A percentile compares a stretch with the other conserved stretches of the same genome.
Conservation (phyloP, 352 stramenopile genomes). For the Phytophthora brassicae region DNA sequence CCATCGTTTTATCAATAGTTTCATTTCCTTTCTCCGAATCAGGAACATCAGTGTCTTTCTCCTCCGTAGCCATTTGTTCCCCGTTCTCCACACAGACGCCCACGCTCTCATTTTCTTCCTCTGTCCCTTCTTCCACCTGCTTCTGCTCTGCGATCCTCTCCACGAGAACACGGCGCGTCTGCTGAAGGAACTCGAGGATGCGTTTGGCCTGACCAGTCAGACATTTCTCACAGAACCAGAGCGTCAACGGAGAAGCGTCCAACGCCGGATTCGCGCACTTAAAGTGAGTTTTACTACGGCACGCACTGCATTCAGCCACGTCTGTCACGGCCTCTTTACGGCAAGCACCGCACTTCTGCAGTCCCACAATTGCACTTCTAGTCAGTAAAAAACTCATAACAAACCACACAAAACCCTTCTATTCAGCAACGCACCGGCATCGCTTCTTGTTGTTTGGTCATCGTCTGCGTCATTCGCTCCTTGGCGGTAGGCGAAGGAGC, state of each 20-base stretch:
- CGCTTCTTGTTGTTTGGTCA: slow-evolving; percentile 22
- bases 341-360: slow-evolving; percentile 52
- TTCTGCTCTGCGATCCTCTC: slow-evolving; percentile 38
- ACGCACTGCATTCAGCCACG: slow-evolving; percentile 53
- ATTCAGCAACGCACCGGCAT: slow-evolving; percentile 24
- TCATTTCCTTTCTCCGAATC: slow-evolving; percentile 3
- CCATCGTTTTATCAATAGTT: background rate
- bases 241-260: slow-evolving; percentile 19
- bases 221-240: slow-evolving; percentile 67
- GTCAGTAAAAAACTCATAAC: background rate
- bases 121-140: background rate
- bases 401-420: background rate
- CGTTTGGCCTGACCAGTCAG: slow-evolving; percentile 51
- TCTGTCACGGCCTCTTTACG: slow-evolving; percentile 48
- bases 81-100: slow-evolving; percentile 10
- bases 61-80: slow-evolving; percentile 4
- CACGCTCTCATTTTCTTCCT: slow-evolving; percentile 5
- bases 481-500: slow-evolving; percentile 29
- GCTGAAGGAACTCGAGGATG: slow-evolving; percentile 69
- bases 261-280: slow-evolving; percentile 47
- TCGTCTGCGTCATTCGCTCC: slow-evolving; percentile 10
- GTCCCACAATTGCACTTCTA: background rate
- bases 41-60: background rate
- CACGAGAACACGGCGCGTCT: slow-evolving; percentile 56
- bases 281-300: slow-evolving; percentile 60